These are phyloP conservation scores for Phytophthora megakarya DNA, from an alignment of 352 stramenopile genomes.

Conservation along the genomic window DNA sequence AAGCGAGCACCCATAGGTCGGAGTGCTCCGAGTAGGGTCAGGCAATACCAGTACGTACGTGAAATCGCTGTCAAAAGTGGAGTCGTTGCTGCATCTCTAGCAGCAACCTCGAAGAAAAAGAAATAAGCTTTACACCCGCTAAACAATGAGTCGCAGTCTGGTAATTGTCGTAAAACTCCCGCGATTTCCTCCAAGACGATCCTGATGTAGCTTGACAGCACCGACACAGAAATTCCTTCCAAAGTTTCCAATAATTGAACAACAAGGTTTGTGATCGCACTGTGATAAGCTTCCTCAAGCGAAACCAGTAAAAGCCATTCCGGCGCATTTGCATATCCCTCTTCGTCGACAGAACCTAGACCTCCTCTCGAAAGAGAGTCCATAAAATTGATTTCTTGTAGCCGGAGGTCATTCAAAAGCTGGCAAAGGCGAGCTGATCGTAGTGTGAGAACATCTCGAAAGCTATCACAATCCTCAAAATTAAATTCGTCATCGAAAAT, in stretches of 20 bases:
- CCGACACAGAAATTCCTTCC: slow-evolving; percentile 12
- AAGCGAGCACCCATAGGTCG: slow-evolving; percentile 21
- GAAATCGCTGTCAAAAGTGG: slow-evolving; percentile 62
- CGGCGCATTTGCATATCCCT: slow-evolving; percentile 14
- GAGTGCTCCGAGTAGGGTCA: slow-evolving; percentile 48
- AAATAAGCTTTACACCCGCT: slow-evolving; percentile 55
- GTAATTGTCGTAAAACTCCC: slow-evolving; percentile 51
- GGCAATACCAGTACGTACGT: slow-evolving; percentile 63
- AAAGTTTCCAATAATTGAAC: slow-evolving; percentile 26
- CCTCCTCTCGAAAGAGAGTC: slow-evolving; percentile 27
- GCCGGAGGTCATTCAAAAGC: slow-evolving; percentile 32
- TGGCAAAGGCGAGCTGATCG: slow-evolving; percentile 36
- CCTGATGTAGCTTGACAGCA: slow-evolving; percentile 15
- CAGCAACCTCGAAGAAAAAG: slow-evolving; percentile 73
- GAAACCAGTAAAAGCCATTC: slow-evolving; percentile 42
- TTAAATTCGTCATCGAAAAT: slow-evolving; percentile 11
- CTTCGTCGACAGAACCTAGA: slow-evolving; percentile 13
- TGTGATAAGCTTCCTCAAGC: slow-evolving; percentile 44
- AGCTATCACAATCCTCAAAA: slow-evolving; percentile 21
- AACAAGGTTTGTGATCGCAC: slow-evolving; percentile 28
- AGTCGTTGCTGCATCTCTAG: slow-evolving; percentile 48
- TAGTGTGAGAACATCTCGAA: slow-evolving; percentile 14
- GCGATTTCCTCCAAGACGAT: slow-evolving; percentile 40
- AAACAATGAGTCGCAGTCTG: slow-evolving; percentile 66
- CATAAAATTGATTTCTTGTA: slow-evolving; percentile 41